Conservation (phyloP, 371 early-diverging fungal genomes). For the Rhizopus microsporus region DNA sequence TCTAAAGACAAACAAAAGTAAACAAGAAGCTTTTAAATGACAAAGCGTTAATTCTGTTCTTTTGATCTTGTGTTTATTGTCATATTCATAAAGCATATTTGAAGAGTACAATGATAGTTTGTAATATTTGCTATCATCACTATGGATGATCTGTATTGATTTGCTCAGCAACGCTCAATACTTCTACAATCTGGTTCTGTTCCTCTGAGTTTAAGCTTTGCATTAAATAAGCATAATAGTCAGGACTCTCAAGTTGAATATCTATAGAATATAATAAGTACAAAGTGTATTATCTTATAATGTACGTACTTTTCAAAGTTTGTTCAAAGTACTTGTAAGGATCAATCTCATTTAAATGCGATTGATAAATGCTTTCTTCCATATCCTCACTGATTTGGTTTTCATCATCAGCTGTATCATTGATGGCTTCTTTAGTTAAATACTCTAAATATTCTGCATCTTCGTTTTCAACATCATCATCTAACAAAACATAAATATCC, state of each 20-base stretch:
- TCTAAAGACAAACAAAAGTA: too few species aligned
- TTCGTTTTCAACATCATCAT: slow-evolving; percentile 61
- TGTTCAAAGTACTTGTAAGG: slow-evolving; percentile 76
- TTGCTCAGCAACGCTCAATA: slow-evolving; percentile 1
- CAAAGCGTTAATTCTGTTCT: too few species aligned
- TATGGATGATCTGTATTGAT: not conserved
- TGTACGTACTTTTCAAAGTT: slow-evolving; percentile 34
- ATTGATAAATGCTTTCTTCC: slow-evolving; percentile 81
- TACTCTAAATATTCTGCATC: slow-evolving; percentile 67
- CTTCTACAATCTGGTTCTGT: not conserved
- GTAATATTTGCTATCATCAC: too few species aligned
- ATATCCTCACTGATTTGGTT: slow-evolving; percentile 66
- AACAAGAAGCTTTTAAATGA: too few species aligned
- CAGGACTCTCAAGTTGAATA: not conserved
- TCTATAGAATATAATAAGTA: not conserved
- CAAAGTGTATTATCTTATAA: not conserved
- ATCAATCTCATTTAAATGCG: slow-evolving; percentile 85
- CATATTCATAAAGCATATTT: too few species aligned
- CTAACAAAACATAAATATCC: slow-evolving; percentile 11
- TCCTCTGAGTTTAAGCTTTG: not conserved
- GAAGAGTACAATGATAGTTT: too few species aligned
- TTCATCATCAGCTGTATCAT: slow-evolving; percentile 22
- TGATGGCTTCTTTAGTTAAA: slow-evolving; percentile 60
- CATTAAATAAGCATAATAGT: not conserved
- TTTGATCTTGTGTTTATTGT: too few species aligned